Evolutionary conservation across 495 filamentous ascomycete genomes (phyloP), one percentile per base, ranked within the genome.

Genomic region (Podospora bellae-mahoneyi): DNA sequence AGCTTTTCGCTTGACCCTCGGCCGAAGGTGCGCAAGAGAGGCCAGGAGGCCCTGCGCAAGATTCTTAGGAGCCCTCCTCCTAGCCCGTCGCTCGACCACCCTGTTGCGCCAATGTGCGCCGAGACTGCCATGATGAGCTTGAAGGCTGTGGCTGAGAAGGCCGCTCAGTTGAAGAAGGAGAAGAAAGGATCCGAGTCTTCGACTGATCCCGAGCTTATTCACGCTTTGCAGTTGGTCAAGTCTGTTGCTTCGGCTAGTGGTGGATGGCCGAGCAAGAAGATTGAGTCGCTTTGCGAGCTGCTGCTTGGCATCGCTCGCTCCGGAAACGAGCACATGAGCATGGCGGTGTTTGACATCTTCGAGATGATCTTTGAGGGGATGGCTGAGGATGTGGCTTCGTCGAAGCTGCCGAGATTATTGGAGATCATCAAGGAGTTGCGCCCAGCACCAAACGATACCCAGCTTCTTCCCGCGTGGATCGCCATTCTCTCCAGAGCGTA

Each of bases 221-320:
- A 97, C 78, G 89, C 92, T 4, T 78, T 99, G 66, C 96, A 98
- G 68, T 83, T 98, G 60, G 87, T 96, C 65, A 97, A 94, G 83
- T 89, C 91, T 2, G 85, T 98, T 68, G 93, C 94, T 4, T 81
- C 84, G 26, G 92, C 91, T 3, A 94, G 92, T 64, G 91, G 92
- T 59, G 94, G 96, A 60, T 99, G 96, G 96, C 95, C 95, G n/a
- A 96, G 90, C 79, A 91, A 89, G 82, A 96, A 96, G 79, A 93
- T 97, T 60, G 95, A 99, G 80, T 79, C 88, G 4, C 84, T 99
- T 44, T 97, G 93, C 76, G 93, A 97, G 75, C 78, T 94, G 48
- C 81, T 99, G 66, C 90, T 99, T 74, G 87, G 87, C 67, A 94
- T 97, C 48, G 93, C 95, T 1, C 88, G 86, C 69, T 91, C 91